Base-by-base conservation (phyloP, 108 stramenopile species). In the Nitzschia sp. region DNA sequence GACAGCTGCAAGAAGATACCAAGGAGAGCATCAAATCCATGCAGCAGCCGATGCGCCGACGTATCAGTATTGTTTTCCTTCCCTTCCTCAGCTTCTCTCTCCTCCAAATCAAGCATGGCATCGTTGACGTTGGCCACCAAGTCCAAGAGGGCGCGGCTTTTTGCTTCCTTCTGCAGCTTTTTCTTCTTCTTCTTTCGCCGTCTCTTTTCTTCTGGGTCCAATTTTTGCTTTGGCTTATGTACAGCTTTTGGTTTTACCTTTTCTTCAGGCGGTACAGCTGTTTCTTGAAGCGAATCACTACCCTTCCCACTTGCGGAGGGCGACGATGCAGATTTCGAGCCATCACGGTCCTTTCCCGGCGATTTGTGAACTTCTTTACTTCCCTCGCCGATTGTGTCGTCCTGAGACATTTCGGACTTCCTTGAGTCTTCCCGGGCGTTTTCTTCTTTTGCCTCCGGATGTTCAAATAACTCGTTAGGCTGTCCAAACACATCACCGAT, bases 1-100 rank as follows among this genome's bases (percentile, higher is more conserved):
- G 83, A 80, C 6, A 84, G 59, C 35, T 80, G 83, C 28, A 80
- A 31, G 25, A 80, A 68, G 13, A 80, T 76, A 26, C 76, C 79
- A 25, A 80, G 6, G 1, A 84, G 57, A 30, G 76, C 75, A 68
- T 84, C 83, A 46, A 80, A 84, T 21, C 83, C 79, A 46, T 75
- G 72, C 11, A 80, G 71, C 18, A 77, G 66, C 19, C 60, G 31
- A 53, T 72, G 71, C 36, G 72, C 70, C 28, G 72, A 64, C 1
- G 69, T 59, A 17, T 72, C 79, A 23, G 46, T 28, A 26, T 69
- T 62, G 24, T 66, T 23, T 47, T 80, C 79, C 35, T 66, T 66
- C 32, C 25, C 23, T 18, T 51, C 66, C 17, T 28, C 49, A 2
- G 23, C 35, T 23, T 48, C 51, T 33, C 54, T 31, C n/a, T 83